phyloP scores from a whole-genome alignment of 2,329 filamentous ascomycete genomes.

The Rhinocladiella mackenziei region DNA sequence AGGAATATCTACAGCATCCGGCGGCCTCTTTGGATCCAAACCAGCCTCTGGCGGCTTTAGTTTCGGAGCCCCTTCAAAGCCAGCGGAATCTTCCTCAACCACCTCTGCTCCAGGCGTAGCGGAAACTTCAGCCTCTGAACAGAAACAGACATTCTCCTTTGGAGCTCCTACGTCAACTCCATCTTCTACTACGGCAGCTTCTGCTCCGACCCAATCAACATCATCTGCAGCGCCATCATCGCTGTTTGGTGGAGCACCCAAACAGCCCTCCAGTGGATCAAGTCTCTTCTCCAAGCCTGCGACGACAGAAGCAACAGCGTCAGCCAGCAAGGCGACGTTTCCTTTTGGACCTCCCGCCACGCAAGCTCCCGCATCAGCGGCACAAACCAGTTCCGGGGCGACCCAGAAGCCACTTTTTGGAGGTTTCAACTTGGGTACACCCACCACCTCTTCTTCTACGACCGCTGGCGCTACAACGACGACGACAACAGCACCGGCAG shows the following conservation, averaged over 20 bases:
- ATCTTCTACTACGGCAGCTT: slow-evolving; percentile 7
- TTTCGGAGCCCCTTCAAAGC: slow-evolving; percentile 18
- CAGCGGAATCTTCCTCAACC: slow-evolving; percentile 14
- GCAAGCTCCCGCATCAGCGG: slow-evolving; percentile 14
- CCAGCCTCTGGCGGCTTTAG: slow-evolving; percentile 5
- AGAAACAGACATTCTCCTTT: slow-evolving; percentile 21
- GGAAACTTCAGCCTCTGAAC: slow-evolving; percentile 9
- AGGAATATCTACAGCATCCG: slow-evolving; percentile 23
- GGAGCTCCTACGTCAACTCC: slow-evolving; percentile 7
- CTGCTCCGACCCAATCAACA: slow-evolving; percentile 18
- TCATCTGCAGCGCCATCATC: slow-evolving; percentile 8
- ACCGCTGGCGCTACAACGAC: slow-evolving; percentile 31
- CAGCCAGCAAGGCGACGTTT: slow-evolving; percentile 15
- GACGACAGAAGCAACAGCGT: slow-evolving; percentile 5
- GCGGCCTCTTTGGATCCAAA: slow-evolving; percentile 38
- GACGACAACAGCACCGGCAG: slow-evolving; percentile 32
- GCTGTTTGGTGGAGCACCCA: slow-evolving; percentile 13
- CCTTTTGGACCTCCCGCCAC: slow-evolving; percentile 11
- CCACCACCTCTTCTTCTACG: slow-evolving; percentile 29
- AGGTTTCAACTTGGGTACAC: slow-evolving; percentile 26
- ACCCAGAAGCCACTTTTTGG: slow-evolving; percentile 27
- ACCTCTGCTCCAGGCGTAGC: slow-evolving; percentile 9
- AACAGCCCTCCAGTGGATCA: slow-evolving; percentile 1
- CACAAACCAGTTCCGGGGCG: slow-evolving; percentile 17
- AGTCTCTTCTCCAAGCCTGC: slow-evolving; percentile 19